Conservation (phyloP, 78 protist species). For the Cyanophora paradoxa region DNA sequence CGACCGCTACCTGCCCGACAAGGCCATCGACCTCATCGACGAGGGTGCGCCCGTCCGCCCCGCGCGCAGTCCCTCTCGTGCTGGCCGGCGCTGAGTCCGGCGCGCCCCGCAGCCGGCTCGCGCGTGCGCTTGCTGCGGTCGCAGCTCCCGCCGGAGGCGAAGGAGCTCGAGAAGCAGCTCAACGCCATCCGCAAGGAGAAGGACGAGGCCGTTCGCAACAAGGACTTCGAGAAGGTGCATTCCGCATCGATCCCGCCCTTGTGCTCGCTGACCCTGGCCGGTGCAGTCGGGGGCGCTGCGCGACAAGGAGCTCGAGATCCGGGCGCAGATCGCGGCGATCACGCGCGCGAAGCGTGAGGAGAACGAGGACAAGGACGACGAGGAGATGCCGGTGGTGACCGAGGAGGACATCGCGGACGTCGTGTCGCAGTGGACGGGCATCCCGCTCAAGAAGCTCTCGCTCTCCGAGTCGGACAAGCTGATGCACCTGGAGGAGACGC, state of each 20-base stretch:
- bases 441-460: conserved; percentile 42
- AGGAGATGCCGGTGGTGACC: neutral
- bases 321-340: neutral
- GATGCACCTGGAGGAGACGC: conserved; percentile 32
- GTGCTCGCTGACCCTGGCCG: too few relatives aligned
- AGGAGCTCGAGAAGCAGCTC: conserved; percentile 6
- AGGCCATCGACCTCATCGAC: too few relatives aligned
- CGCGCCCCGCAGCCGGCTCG: neutral
- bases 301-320: neutral
- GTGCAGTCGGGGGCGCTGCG: neutral
- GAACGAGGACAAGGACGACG: conserved; percentile 18
- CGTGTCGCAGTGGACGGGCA: conserved; percentile 64
- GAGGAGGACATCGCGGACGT: conserved; percentile 44
- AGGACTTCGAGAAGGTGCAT: conserved; percentile 60
- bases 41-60: conserved; percentile 84
- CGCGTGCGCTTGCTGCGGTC: neutral
- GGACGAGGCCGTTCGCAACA: neutral
- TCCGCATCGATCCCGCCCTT: too few relatives aligned
- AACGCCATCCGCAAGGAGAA: neutral
- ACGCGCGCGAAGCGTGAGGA: conserved; percentile 14
- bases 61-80: too few relatives aligned
- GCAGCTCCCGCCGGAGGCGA: conserved; percentile 25
- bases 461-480: conserved; percentile 20
- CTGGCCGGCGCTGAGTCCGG: neutral
- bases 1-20: conserved; percentile 91